Base-by-base conservation (phyloP, 345 rosid species). In the Erysimum cheiranthoides region DNA sequence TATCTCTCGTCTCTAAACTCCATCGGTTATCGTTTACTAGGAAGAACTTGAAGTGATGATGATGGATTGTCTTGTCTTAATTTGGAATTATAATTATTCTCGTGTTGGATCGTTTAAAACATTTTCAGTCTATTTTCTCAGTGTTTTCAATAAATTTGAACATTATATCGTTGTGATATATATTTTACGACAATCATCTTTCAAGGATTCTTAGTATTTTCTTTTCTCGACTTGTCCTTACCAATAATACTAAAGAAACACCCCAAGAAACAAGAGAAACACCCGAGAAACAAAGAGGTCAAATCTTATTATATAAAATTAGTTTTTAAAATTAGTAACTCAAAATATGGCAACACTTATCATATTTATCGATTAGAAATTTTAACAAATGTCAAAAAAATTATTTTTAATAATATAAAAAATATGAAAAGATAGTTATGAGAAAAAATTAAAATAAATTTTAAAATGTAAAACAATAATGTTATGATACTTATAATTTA, bases 1-100 rank as follows among this genome's bases (percentile, higher is more conserved):
- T 75, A 90, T 95, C 70, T 89, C 97, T 49, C 97, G 98, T 10
- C 73, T 95, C 82, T 95, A 76, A 87, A 38, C 25, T 16, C 60
- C 39, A 31, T 36, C 21, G 10, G 10, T 16, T 46, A 45, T 57
- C 38, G 6, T 17, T 47, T 18, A 27, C 59, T 56, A 67, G 52
- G 16, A 66, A 46, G 40, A 46, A 45, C 58, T 21, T 66, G 2
- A 66, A 74, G 61, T 58, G 61, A 30, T 38, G 61, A 30, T 38
- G 50, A 45, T 54, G 65, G 35, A 6, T 42, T 17, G 27, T 36
- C 66, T 73, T 53, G 60, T 54, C 12, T 25, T 39, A 4, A 1
- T 57, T 16, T 47, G 73, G 8, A 74, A 66, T 53, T 27, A 5
- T 28, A 36, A 36, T 2, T 18, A 31, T 59, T 18, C 6, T 74